Base-by-base conservation (phyloP, 2,329 filamentous ascomycete species). In the Fusarium keratoplasticum region DNA sequence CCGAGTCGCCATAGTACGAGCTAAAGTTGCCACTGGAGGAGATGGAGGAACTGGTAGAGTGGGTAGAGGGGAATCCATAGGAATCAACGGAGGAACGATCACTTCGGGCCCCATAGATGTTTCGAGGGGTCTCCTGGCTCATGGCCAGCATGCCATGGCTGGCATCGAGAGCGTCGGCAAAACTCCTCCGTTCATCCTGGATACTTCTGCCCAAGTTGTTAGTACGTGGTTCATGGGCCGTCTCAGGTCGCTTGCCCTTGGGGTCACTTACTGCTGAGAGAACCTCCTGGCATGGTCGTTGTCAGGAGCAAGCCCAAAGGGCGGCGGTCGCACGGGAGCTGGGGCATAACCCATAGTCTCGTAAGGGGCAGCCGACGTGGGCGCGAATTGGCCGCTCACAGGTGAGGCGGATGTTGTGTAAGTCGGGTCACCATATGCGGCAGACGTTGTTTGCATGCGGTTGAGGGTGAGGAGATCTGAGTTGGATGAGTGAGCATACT, bases 121-220 rank as follows among this genome's bases (percentile, higher is more conserved):
- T 96, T 71, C 95, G 89, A 14, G 95, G 95, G 1, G 95, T 98
- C 78, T 98, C 95, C 84, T 98, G 95, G 88, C 94, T 97, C 89
- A 98, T 94, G 40, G 95, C 95, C 29, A 98, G 89, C 94, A 98
- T 98, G 77, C 95, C 95, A 71, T 96, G 93, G 81, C 95, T 95
- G 27, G 95, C 95, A 82, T 98, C 96, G 66, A 98, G 91, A 31
- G 95, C 94, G 81, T 98, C 96, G 75, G 93, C 94, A 82, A 95
- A 97, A 77, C 92, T 93, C 77, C 92, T 82, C 87, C 91, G 81
- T 84, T 90, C 86, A 84, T 89, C 82, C 58, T 75, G 72, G 63
- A 75, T 73, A 61, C 69, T 73, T 29, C 72, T 75, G 62, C 76
- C 73, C 58, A 66, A 70, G 50, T 68, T 44, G 67, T 78, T 60